A percentile compares a stretch with the other conserved stretches of the same genome.
phyloP scores from a whole-genome alignment of 2,329 filamentous ascomycete species.

The Eutypa lata region DNA sequence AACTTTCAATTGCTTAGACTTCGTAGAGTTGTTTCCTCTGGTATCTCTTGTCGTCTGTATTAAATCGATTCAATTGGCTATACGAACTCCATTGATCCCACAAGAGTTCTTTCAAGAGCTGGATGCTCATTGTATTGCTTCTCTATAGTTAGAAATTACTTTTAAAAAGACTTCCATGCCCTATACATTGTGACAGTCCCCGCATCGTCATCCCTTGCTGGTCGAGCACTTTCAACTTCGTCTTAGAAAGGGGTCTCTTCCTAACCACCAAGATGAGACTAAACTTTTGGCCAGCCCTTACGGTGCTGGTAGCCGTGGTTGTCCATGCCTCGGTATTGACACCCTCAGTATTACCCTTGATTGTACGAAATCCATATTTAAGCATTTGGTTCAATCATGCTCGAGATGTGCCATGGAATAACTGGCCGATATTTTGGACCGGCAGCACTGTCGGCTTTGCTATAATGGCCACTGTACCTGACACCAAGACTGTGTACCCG shows the following conservation, averaged over 20 bases:
- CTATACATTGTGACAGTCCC: neutral
- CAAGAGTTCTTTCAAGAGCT: neutral
- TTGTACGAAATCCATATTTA: conserved; percentile 59
- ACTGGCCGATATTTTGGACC: conserved; percentile 86
- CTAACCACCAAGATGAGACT: conserved; percentile 21
- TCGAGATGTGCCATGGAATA: conserved; percentile 71
- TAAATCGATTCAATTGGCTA: neutral
- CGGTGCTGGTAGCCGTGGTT: conserved; percentile 30
- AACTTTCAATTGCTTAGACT: neutral
- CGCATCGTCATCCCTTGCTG: conserved; percentile 1
- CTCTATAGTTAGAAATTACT: neutral
- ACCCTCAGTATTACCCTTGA: conserved; percentile 54
- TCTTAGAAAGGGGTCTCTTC: neutral
- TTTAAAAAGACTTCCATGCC: neutral
- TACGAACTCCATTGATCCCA: neutral
- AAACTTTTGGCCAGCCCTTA: conserved; percentile 23
- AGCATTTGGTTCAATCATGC: conserved; percentile 64
- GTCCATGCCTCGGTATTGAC: conserved; percentile 50
- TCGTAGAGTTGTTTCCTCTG: neutral
- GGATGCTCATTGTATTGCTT: no score
- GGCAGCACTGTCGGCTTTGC: conserved; percentile 51
- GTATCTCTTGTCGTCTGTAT: no score
- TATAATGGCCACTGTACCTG: conserved; percentile 44
- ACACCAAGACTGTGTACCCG: conserved; percentile 42
- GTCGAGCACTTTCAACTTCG: neutral